phyloP scores from a whole-genome alignment of 75 land plant genomes.

The Cupressus sempervirens region DNA sequence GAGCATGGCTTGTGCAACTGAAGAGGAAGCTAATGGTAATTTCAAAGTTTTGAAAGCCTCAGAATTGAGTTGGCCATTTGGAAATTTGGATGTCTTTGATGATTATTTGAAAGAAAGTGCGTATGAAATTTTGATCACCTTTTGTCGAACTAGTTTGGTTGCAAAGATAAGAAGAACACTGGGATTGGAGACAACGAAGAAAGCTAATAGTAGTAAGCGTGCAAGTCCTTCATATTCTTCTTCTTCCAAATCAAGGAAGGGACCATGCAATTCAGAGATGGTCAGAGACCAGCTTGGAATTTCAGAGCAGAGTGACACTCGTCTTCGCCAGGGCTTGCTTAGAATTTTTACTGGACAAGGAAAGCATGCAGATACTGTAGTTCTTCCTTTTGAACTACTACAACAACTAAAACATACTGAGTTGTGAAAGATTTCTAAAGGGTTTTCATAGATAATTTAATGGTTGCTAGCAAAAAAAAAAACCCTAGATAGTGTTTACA shows the following conservation, averaged over 20 bases:
- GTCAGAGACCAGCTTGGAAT: conserved; percentile 77
- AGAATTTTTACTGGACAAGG: conserved; percentile 80
- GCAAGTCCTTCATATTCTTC: background rate
- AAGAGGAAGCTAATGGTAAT: background rate
- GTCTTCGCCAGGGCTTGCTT: conserved; percentile 65
- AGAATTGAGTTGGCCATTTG: conserved; percentile 47
- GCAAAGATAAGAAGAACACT: conserved; percentile 85
- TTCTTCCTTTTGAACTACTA: too few species aligned
- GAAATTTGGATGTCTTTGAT: conserved; percentile 43
- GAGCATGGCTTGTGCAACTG: background rate
- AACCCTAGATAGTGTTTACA: too few species aligned
- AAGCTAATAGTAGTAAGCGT: background rate
- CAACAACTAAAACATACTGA: too few species aligned
- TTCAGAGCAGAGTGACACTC: conserved; percentile 64
- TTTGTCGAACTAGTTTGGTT: conserved; percentile 65
- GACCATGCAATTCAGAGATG: conserved; percentile 38
- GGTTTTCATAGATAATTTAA: too few species aligned
- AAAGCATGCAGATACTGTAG: too few species aligned
- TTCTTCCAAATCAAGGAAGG: conserved; percentile 15
- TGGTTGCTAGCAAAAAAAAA: too few species aligned
- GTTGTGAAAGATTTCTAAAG: too few species aligned
- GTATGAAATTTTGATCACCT: conserved; percentile 76
- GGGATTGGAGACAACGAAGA: conserved; percentile 46
- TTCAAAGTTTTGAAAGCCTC: background rate
- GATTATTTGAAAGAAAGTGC: conserved; percentile 66